Evolutionary conservation across 495 filamentous ascomycete genomes (phyloP).

Genomic region (Viridothelium virens): DNA sequence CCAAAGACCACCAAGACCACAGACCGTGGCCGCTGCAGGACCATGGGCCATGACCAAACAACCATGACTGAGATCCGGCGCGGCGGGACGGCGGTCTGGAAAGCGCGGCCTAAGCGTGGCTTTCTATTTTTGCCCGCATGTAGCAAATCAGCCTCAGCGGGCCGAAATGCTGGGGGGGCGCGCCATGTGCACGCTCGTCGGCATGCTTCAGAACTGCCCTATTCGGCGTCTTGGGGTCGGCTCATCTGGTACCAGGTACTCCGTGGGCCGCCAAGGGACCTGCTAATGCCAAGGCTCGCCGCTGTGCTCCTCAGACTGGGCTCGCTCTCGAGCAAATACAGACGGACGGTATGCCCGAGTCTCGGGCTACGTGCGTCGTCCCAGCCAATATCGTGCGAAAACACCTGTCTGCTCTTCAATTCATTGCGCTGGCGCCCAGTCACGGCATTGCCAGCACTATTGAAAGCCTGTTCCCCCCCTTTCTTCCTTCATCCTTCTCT

Average conservation of each 20-base stretch:
- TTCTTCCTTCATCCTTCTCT: not conserved
- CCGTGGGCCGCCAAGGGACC: not conserved
- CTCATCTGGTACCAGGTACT: not conserved
- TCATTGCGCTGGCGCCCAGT: too few relatives aligned
- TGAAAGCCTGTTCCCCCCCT: not conserved
- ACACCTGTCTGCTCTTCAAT: too few relatives aligned
- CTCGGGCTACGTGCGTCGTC: not conserved
- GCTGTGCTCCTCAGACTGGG: too few relatives aligned
- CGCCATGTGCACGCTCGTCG: not conserved
- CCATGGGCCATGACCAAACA: not conserved
- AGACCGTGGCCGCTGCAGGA: too few relatives aligned
- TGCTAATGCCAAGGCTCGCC: not conserved
- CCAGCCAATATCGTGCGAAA: too few relatives aligned
- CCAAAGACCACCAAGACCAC: too few relatives aligned
- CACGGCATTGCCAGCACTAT: not conserved
- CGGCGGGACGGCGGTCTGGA: conserved; percentile 8
- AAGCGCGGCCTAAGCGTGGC: not conserved
- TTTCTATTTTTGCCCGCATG: conserved; percentile 9
- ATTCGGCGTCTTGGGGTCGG: not conserved
- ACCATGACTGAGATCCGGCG: conserved; percentile 1
- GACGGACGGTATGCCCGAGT: conserved; percentile 4
- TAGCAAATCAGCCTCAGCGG: conserved; percentile 11
- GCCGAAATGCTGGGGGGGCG: conserved; percentile 7
- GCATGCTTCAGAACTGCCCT: conserved; percentile 3
- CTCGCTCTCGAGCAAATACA: not conserved